Evolutionary conservation across 768 basidiomycete genomes (phyloP), one percentile per base, ranked within the genome.

Genomic region (Guyanaporus albipodus): DNA sequence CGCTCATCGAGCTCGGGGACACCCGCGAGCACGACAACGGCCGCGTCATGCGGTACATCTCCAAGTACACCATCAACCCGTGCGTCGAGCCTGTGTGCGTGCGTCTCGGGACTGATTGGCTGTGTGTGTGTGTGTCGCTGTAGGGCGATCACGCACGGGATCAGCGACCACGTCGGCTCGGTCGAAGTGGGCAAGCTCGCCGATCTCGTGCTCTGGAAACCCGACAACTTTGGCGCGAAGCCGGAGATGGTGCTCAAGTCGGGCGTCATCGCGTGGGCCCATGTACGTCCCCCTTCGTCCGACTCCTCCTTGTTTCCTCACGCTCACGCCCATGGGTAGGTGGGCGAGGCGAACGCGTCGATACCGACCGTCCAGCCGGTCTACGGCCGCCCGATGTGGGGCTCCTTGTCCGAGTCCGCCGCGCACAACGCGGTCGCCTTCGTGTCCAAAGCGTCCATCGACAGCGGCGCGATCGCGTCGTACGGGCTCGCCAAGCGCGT

Each of bases 41-140:
- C 8, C 76, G 96, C 14, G 95, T 98, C 42, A 98, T 96, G 74
- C 76, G 94, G 50, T 98, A 97, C 66, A 75, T 97, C 21, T 79
- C 94, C 14, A 99, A 98, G 64, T 98, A 97, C 18, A 98, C 96
- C 12, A 82, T 98, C 63, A 98, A 99, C 62, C 93, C 95, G 91
- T 95, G 55, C 56, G 91, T 48, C n/a, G n/a, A n/a, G n/a, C n/a
- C n/a, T n/a, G n/a, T n/a, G n/a, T n/a, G n/a, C n/a, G n/a, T n/a
- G n/a, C n/a, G n/a, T n/a, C n/a, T n/a, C n/a, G n/a, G n/a, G n/a
- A n/a, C n/a, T n/a, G n/a, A n/a, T n/a, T n/a, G n/a, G n/a, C n/a
- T n/a, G n/a, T n/a, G n/a, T n/a, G n/a, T n/a, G n/a, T n/a, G n/a
- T n/a, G n/a, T n/a, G n/a, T n/a, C n/a, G 44, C 15, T 15, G 75